Evolutionary conservation across 2,329 filamentous ascomycete species (phyloP).

Genomic region (Neonectria coccinea): DNA sequence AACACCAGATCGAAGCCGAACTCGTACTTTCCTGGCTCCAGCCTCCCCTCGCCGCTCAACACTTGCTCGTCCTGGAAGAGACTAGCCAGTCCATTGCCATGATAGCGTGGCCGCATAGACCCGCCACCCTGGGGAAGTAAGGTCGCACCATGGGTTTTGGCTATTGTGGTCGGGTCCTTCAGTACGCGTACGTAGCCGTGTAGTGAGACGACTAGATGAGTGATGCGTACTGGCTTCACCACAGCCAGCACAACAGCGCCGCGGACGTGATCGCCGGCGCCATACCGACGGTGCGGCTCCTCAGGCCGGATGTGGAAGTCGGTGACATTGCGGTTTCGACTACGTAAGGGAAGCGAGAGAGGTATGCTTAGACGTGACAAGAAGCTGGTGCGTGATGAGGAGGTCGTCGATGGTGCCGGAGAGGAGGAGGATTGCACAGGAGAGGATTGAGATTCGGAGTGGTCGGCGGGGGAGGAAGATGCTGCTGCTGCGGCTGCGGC

Average conservation of each 20-base stretch:
- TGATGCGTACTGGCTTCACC: slow-evolving; percentile 80
- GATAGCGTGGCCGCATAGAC: slow-evolving; percentile 65
- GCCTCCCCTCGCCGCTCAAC: slow-evolving; percentile 80
- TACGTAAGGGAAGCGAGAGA: slow-evolving; percentile 62
- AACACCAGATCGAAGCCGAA: slow-evolving; percentile 83
- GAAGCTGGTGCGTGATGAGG: slow-evolving; percentile 52
- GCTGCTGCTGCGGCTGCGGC: slow-evolving; percentile 56
- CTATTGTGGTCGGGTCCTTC: slow-evolving; percentile 72
- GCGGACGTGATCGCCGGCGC: slow-evolving; percentile 78
- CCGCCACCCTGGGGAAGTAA: slow-evolving; percentile 54
- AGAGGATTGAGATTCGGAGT: slow-evolving; percentile 53
- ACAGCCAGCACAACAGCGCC: slow-evolving; percentile 80
- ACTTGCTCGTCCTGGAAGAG: slow-evolving; percentile 87
- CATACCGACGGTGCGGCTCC: slow-evolving; percentile 82
- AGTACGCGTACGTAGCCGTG: slow-evolving; percentile 85
- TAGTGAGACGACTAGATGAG: slow-evolving; percentile 81
- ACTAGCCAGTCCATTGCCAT: slow-evolving; percentile 82
- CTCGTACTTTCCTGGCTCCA: slow-evolving; percentile 80
- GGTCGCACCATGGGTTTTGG: slow-evolving; percentile 61
- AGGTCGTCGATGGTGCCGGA: slow-evolving; percentile 40
- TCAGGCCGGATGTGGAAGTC: slow-evolving; percentile 84
- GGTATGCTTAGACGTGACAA: slow-evolving; percentile 66
- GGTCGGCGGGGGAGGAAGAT: slow-evolving; percentile 47
- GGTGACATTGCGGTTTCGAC: slow-evolving; percentile 72
- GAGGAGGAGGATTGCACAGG: slow-evolving; percentile 37